These are phyloP conservation scores for Lentithecium fluviatile DNA, from an alignment of 495 filamentous ascomycete species.

Conservation along the genomic window DNA sequence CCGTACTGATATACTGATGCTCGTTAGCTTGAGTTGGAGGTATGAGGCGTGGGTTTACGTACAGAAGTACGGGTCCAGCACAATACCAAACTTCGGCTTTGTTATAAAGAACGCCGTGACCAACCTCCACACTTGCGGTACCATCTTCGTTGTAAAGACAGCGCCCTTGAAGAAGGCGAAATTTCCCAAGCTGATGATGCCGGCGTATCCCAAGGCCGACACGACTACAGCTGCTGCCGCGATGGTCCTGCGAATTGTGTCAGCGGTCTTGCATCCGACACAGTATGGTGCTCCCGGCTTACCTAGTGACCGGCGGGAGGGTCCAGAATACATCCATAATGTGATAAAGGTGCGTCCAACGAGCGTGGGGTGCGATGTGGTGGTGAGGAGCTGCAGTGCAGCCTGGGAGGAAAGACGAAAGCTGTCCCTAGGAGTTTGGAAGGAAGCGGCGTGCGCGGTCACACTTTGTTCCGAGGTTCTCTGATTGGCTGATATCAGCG, in stretches of 20 bases:
- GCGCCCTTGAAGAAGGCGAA: constrained; percentile 58
- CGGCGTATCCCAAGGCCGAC: constrained; percentile 61
- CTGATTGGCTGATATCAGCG: constrained; percentile 16
- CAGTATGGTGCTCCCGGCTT: constrained; percentile 30
- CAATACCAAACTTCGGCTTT: constrained; percentile 57
- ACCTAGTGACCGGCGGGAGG: constrained; percentile 70
- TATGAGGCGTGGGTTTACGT: constrained; percentile 37
- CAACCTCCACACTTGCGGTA: constrained; percentile 69
- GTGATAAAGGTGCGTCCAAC: background rate
- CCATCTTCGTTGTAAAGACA: constrained; percentile 55
- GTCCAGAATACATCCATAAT: constrained; percentile 67
- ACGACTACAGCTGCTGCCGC: constrained; percentile 64
- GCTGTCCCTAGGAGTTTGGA: no score
- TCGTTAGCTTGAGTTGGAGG: constrained; percentile 5
- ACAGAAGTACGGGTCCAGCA: constrained; percentile 85
- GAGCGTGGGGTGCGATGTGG: constrained; percentile 11
- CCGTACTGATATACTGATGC: constrained; percentile 62
- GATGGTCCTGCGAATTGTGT: constrained; percentile 61
- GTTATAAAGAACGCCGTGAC: constrained; percentile 73
- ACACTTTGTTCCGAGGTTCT: constrained; percentile 5
- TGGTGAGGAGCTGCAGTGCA: constrained; percentile 26
- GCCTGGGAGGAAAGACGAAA: constrained; percentile 23
- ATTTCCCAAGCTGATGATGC: constrained; percentile 53
- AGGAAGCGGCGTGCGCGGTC: constrained; percentile 23
- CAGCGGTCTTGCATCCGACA: constrained; percentile 20